These are phyloP conservation scores for Draba incana DNA, from an alignment of 345 rosid species.

Conservation along the genomic window DNA sequence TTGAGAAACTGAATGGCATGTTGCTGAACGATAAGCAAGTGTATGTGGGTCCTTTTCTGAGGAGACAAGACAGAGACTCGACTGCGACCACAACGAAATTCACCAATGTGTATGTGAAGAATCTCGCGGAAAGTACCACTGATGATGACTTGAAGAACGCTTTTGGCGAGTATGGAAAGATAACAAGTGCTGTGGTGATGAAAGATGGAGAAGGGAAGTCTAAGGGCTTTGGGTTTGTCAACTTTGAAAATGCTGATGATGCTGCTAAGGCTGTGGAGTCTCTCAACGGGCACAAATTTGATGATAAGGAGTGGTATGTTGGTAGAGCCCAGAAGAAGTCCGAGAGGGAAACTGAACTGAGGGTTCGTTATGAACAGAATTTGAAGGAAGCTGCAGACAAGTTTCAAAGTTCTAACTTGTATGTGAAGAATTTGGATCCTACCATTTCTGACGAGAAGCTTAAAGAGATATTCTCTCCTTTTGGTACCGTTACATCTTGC, in stretches of 20 bases:
- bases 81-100: constrained; percentile 52
- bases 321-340: constrained; percentile 93
- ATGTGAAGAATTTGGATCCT: constrained; percentile 83
- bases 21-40: constrained; percentile 94
- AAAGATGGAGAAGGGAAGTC: constrained; percentile 83
- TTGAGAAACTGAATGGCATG: constrained; percentile 91
- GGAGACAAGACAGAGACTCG: constrained; percentile 86
- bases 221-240: constrained; percentile 90
- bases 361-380: constrained; percentile 71
- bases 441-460: constrained; percentile 85
- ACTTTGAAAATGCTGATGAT: constrained; percentile 82
- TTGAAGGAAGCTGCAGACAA: constrained; percentile 89
- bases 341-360: constrained; percentile 84
- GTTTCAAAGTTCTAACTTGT: constrained; percentile 83
- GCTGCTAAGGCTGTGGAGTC: constrained; percentile 88
- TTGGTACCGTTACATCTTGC: constrained; percentile 84
- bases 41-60: constrained; percentile 88
- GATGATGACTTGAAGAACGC: constrained; percentile 73
- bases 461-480: constrained; percentile 77
- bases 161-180: constrained; percentile 85
- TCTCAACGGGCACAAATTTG: constrained; percentile 75
- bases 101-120: constrained; percentile 90
- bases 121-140: constrained; percentile 63
- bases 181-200: constrained; percentile 90
- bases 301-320: constrained; percentile 91